Conservation (phyloP, 257 asterid genomes). For the Ilex aquifolium region DNA sequence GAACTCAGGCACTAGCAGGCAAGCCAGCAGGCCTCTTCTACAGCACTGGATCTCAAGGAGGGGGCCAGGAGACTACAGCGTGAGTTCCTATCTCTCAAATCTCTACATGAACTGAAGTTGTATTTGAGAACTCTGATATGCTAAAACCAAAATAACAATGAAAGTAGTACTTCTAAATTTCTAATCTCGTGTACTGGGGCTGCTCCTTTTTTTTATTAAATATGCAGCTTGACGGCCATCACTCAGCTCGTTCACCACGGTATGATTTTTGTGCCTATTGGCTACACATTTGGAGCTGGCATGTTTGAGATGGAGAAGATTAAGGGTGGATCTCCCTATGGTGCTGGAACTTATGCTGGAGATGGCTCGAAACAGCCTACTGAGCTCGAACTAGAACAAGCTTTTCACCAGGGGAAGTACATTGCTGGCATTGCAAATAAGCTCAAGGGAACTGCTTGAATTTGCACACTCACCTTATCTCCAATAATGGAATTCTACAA, state of each 20-base stretch:
- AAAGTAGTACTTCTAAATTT: too few species aligned
- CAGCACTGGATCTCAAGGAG: constrained; percentile 54
- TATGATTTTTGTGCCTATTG: constrained; percentile 60
- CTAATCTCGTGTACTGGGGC: too few species aligned
- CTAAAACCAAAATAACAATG: too few species aligned
- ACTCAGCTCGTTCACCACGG: constrained; percentile 66
- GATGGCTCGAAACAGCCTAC: constrained; percentile 30
- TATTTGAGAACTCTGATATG: too few species aligned
- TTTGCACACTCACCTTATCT: background rate
- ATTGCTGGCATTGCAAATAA: constrained; percentile 26
- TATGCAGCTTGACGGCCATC: constrained; percentile 52
- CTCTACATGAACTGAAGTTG: background rate
- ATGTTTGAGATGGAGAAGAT: constrained; percentile 52
- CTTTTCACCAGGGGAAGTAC: constrained; percentile 32
- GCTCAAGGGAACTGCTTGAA: constrained; percentile 18
- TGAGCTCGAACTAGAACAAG: constrained; percentile 21
- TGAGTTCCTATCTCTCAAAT: constrained; percentile 9
- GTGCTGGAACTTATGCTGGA: constrained; percentile 39
- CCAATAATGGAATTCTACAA: too few species aligned
- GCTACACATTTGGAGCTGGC: constrained; percentile 56
- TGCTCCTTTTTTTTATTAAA: background rate
- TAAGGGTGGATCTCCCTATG: constrained; percentile 35
- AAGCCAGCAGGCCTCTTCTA: constrained; percentile 51
- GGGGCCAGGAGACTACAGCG: constrained; percentile 59
- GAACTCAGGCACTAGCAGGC: constrained; percentile 41